Evolutionary conservation across 257 asterid genomes (phyloP).

Genomic region (Solanum paucissectum): DNA sequence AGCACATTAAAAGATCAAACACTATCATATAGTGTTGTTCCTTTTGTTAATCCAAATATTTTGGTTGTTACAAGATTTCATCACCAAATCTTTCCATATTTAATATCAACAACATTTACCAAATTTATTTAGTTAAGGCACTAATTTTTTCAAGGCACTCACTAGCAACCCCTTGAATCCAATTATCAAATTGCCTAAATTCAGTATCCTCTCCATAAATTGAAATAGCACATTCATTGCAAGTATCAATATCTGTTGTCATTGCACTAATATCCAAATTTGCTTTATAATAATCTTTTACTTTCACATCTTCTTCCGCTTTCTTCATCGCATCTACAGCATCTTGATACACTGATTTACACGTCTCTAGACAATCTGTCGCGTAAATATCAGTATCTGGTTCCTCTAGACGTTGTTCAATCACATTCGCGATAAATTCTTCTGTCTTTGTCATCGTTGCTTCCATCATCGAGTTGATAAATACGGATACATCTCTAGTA

Average conservation of each 20-base stretch:
- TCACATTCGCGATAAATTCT: conserved; percentile 5
- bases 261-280: conserved; percentile 25
- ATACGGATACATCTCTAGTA: background rate
- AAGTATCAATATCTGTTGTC: conserved; percentile 16
- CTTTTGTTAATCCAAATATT: background rate
- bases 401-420: conserved; percentile 8
- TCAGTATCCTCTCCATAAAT: background rate
- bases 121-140: background rate
- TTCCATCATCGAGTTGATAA: conserved; percentile 8
- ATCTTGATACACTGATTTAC: conserved; percentile 17
- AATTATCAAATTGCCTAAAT: conserved; percentile 13
- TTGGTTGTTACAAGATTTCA: background rate
- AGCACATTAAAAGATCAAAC: background rate
- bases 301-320: conserved; percentile 12
- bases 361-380: conserved; percentile 12
- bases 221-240: conserved; percentile 17
- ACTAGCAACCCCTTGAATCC: conserved; percentile 19
- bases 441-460: conserved; percentile 14
- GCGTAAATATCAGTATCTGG: background rate
- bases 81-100: background rate
- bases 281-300: conserved; percentile 22
- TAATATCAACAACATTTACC: background rate
- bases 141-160: conserved; percentile 16
- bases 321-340: conserved; percentile 22
- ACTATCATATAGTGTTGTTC: background rate